Conservation (phyloP, 176 grass and related monocot species). For the Stipa capillata region DNA sequence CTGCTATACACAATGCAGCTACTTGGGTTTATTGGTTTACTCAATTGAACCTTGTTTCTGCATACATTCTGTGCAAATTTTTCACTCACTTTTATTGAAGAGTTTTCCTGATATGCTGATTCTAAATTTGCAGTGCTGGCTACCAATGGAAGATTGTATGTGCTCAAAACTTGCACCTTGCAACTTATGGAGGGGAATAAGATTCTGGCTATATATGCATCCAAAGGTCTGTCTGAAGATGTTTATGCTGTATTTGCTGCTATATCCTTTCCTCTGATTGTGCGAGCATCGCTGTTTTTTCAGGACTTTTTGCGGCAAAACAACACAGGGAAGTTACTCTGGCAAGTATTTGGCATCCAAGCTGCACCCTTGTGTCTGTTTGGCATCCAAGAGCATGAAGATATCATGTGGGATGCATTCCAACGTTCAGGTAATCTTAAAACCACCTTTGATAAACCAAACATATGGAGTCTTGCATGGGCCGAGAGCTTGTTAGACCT, state of each 20-base stretch:
- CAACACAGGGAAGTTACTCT: constrained; percentile 94
- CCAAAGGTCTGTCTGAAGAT: constrained; percentile 58
- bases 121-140: constrained; percentile 70
- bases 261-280: background rate
- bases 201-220: constrained; percentile 96
- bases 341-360: constrained; percentile 78
- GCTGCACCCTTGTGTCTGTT: constrained; percentile 75
- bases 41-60: background rate
- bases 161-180: constrained; percentile 50
- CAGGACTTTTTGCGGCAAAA: constrained; percentile 96
- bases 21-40: background rate
- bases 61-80: background rate
- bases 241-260: background rate
- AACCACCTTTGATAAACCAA: background rate
- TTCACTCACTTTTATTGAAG: background rate
- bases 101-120: background rate
- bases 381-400: constrained; percentile 85
- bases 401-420: constrained; percentile 94
- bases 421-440: constrained; percentile 58
- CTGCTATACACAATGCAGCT: background rate
- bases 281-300: constrained; percentile 14
- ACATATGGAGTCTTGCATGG: background rate
- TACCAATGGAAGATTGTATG: constrained; percentile 87
- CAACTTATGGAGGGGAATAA: constrained; percentile 53
- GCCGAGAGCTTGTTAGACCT: background rate